phyloP scores from a whole-genome alignment of 129 eudicot species.

The Saussurea involucrata region DNA sequence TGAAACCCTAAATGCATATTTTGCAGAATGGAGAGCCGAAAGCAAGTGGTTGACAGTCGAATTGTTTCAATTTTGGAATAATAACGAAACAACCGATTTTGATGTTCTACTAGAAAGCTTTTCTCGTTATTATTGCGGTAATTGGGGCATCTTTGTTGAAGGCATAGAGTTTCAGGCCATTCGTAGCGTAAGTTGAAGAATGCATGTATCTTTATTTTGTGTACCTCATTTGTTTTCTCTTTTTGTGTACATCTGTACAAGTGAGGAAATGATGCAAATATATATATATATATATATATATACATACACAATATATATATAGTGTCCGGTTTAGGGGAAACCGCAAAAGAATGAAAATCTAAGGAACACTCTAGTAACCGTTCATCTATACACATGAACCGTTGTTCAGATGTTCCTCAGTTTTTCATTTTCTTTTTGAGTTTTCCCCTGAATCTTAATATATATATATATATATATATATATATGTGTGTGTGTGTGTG shows the following conservation, averaged over 20 bases:
- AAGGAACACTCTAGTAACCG: too few species aligned
- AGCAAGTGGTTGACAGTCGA: constrained; percentile 19
- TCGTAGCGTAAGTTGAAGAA: constrained; percentile 7
- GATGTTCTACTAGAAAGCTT: constrained; percentile 21
- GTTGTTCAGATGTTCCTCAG: too few species aligned
- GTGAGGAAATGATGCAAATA: neutral
- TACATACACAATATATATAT: too few species aligned
- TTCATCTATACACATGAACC: too few species aligned
- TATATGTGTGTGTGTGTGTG: neutral
- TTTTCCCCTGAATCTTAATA: too few species aligned
- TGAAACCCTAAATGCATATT: constrained; percentile 26
- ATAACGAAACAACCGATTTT: constrained; percentile 6
- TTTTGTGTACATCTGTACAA: neutral
- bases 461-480: too few species aligned
- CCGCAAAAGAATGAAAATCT: too few species aligned
- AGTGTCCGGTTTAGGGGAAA: too few species aligned
- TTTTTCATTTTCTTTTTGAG: too few species aligned
- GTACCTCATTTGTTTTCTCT: neutral
- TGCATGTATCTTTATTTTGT: neutral
- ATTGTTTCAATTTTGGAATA: constrained; percentile 19
- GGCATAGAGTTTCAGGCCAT: constrained; percentile 24
- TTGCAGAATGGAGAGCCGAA: constrained; percentile 24
- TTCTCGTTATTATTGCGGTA: constrained; percentile 24
- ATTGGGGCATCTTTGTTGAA: constrained; percentile 14
- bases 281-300: too few species aligned